Evolutionary conservation across 257 asterid species (phyloP), one percentile per base, ranked within the genome.

Genomic region (Penstemon davidsonii): DNA sequence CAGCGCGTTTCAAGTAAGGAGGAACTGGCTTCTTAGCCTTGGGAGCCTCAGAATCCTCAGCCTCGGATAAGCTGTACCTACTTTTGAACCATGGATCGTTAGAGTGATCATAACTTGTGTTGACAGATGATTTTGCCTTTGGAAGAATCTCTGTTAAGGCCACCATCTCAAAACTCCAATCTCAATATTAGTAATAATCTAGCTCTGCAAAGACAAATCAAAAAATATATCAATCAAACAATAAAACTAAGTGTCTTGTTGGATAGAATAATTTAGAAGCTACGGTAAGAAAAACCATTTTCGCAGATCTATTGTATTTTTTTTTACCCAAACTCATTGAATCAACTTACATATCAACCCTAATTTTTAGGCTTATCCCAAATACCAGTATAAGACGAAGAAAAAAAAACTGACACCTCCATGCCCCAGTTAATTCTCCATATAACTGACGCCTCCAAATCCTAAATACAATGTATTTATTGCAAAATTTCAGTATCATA

Each of bases 1-100:
- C 97, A 0, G 91, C 81, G 44, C 97, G 80, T 66, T 92, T 90
- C 79, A 90, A 64, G 72, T 92, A 90, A 4, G 78, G 83, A 0
- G 96, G 96, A 53, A 90, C 95, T 0, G 75, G 87, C 73, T 84
- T 90, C 55, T 18, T n/a, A 49, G 85, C 77, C 76, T 85, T 86
- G 46, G 83, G 68, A 9, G 70, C 62, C 33, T 83, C 86, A 7
- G 82, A 61, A 61, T 70, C 79, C 60, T 88, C 97, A 44, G 84
- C 86, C 78, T 85, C 96, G 0, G 86, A 33, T 1, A 75, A 64
- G 67, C 80, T 82, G 65, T 88, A 92, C 50, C 88, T 55, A 66
- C 69, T 80, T 60, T 83, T 83, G 67, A 83, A 83, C 88, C 88
- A 83, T 1, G 88, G 88, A 55, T 83, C 88, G 5, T 80, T 75